These are phyloP conservation scores for Picea glauca DNA, from an alignment of 75 land plant species.

Conservation along the genomic window DNA sequence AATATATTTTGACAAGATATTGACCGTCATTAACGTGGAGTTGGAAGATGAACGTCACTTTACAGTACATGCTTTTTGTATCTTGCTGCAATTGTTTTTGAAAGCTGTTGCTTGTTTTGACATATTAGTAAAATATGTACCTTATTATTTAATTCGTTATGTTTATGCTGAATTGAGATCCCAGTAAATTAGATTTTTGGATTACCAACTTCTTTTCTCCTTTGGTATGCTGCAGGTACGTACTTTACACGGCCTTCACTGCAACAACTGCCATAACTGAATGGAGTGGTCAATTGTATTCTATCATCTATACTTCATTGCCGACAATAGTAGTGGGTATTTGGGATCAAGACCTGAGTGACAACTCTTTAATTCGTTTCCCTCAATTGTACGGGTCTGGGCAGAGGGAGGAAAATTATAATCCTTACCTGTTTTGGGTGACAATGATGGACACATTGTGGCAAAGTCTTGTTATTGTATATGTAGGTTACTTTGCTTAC, in stretches of 20 bases:
- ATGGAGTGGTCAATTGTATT: slow-evolving; percentile 81
- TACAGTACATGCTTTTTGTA: too few relatives aligned
- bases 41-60: not conserved
- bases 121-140: not conserved
- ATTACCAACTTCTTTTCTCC: not conserved
- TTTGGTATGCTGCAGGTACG: slow-evolving; percentile 53
- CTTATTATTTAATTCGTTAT: too few relatives aligned
- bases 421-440: slow-evolving; percentile 65
- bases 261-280: slow-evolving; percentile 75
- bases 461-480: slow-evolving; percentile 89
- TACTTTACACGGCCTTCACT: slow-evolving; percentile 66
- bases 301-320: slow-evolving; percentile 76
- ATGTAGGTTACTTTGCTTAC: slow-evolving; percentile 53
- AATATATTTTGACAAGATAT: too few relatives aligned
- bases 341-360: slow-evolving; percentile 70
- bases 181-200: not conserved
- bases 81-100: too few relatives aligned
- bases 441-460: slow-evolving; percentile 85
- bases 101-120: not conserved
- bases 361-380: slow-evolving; percentile 46
- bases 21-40: too few relatives aligned
- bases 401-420: slow-evolving; percentile 72
- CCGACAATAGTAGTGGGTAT: slow-evolving; percentile 84
- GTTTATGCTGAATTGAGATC: too few relatives aligned
- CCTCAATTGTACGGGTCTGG: slow-evolving; percentile 73